A percentile compares a stretch with the other conserved stretches of the same genome.
Evolutionary conservation across 495 filamentous ascomycete genomes (phyloP).

Genomic region (Aspergillus indologenus): DNA sequence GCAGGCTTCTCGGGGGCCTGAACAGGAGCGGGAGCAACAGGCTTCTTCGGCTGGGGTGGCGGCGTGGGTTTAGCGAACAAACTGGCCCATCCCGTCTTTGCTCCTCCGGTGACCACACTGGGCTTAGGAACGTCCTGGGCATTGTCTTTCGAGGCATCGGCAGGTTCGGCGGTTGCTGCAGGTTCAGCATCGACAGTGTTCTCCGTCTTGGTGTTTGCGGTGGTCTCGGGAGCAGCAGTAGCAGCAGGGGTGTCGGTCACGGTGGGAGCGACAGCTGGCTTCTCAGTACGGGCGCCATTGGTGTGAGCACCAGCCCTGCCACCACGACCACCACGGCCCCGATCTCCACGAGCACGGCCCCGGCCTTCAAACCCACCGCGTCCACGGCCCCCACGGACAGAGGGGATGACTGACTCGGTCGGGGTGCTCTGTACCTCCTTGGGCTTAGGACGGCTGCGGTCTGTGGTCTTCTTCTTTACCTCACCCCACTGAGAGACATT

Average conservation of each 20-base stretch:
- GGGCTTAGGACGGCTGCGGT: conserved; percentile 75
- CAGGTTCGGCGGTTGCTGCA: conserved; percentile 21
- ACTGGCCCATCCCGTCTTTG: conserved; percentile 63
- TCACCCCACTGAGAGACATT: conserved; percentile 91
- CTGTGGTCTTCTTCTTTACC: conserved; percentile 88
- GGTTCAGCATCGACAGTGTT: conserved; percentile 32
- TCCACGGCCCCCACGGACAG: conserved; percentile 61
- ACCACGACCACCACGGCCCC: conserved; percentile 73
- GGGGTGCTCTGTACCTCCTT: conserved; percentile 65
- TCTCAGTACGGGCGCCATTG: conserved; percentile 49
- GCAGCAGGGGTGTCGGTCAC: conserved; percentile 26
- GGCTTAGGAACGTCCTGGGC: conserved; percentile 30
- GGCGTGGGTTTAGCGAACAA: conserved; percentile 54
- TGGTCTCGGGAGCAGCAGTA: conserved; percentile 45
- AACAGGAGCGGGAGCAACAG: conserved; percentile 30
- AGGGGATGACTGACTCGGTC: conserved; percentile 41
- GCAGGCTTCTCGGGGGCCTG: conserved; percentile 64
- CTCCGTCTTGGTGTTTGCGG: conserved; percentile 20
- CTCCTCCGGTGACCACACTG: conserved; percentile 42
- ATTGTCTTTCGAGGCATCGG: conserved; percentile 31
- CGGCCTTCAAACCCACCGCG: conserved; percentile 63
- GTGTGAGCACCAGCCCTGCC: conserved; percentile 59
- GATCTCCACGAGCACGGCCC: conserved; percentile 68
- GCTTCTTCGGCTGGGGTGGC: conserved; percentile 38
- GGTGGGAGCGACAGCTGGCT: conserved; percentile 45